Base-by-base conservation (phyloP, 441 rosid genomes). In the Adansonia gregorii region DNA sequence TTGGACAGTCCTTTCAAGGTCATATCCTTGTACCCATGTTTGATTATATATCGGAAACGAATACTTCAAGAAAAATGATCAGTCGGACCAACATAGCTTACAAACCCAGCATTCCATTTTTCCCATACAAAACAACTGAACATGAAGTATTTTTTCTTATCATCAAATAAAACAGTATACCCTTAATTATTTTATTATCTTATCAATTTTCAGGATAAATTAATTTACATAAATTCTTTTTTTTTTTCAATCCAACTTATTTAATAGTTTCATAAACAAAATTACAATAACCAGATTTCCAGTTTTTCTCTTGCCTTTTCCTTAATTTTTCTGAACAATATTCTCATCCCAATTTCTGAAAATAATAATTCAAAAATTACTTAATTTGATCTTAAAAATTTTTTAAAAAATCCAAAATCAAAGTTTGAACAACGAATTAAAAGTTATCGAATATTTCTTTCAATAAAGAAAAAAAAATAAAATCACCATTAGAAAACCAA, bases 401-500 rank as follows among this genome's bases (percentile, higher is more conserved):
- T n/a, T n/a, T n/a, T n/a, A 61, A 58, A 12, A 63, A 4, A 10
- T 24, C 15, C 51, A 41, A 49, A 68, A 46, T 46, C 6, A 48
- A 68, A 68, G 11, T 19, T 48, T 67, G 54, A 45, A 68, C 4
- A 20, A 68, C 1, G 6, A 70, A 15, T 27, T 58, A n/a, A 70
- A 69, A 2, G 9, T 8, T 4, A 4, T 0, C 0, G 12, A 65
- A 19, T 10, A 41, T 51, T 35, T 73, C 4, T 14, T 12, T 71
- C 60, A 8, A 48, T 7, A 60, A 10, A 24, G 27, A 24, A 24
- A 14, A 54, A 77, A 59, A 77, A 48, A 9, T 61, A 59, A 8
- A 78, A 72, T 76, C 76, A 59, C 71, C 70, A 78, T 52, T 58
- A 2, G n/a, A 45, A 5, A 22, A 19, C 45, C 27, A 69, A 74